Conservation (phyloP, 768 basidiomycete genomes). For the Chalciporus pseudorubinellus region DNA sequence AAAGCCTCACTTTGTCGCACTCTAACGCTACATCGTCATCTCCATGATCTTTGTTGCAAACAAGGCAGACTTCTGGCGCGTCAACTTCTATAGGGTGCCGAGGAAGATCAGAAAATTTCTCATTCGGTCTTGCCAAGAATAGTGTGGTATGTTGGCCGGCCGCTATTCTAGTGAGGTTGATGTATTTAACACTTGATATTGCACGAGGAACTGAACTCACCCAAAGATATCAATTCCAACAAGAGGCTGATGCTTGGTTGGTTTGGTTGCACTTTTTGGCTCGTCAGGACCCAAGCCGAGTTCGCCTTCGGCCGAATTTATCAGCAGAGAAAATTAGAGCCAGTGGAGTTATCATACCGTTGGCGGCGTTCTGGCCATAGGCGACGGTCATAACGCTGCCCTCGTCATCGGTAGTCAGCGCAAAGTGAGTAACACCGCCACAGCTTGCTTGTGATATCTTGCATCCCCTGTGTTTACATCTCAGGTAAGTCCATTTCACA, state of each 20-base stretch:
- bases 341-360: conserved; percentile 43
- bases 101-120: conserved; percentile 72
- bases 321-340: not conserved
- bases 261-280: conserved; percentile 86
- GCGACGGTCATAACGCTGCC: conserved; percentile 77
- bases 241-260: conserved; percentile 66
- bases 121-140: conserved; percentile 75
- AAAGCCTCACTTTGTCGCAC: too few relatives aligned
- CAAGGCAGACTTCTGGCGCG: conserved; percentile 65
- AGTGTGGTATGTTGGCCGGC: conserved; percentile 85
- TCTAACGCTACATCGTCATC: conserved; percentile 76
- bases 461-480: conserved; percentile 57
- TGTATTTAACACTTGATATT: not conserved
- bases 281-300: conserved; percentile 78
- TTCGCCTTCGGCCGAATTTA: conserved; percentile 49
- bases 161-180: conserved; percentile 60
- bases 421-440: conserved; percentile 90
- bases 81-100: conserved; percentile 76
- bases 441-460: conserved; percentile 66
- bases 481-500: not conserved
- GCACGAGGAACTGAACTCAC: conserved; percentile 45
- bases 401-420: conserved; percentile 73
- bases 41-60: conserved; percentile 68
- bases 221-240: conserved; percentile 72
- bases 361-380: conserved; percentile 85